Conservation (phyloP, 2,329 filamentous ascomycete species). For the Hirsutella thompsonii region DNA sequence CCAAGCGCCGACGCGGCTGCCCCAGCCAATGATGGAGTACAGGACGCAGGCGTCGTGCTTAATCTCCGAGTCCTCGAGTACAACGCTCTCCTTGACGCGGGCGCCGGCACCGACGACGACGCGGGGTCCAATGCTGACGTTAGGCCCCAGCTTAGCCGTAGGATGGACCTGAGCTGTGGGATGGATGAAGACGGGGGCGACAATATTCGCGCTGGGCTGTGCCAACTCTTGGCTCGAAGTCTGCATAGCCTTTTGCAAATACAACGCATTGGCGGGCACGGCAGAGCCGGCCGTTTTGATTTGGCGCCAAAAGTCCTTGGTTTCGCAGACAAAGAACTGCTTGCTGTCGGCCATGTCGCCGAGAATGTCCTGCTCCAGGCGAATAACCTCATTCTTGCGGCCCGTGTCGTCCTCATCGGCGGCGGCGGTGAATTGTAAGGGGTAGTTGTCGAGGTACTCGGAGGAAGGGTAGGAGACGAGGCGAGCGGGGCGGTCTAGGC, state of each 20-base stretch:
- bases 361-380: slow-evolving; percentile 93
- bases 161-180: slow-evolving; percentile 82
- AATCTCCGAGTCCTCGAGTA: slow-evolving; percentile 88
- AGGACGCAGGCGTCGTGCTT: slow-evolving; percentile 94
- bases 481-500: slow-evolving; percentile 70
- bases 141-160: slow-evolving; percentile 90
- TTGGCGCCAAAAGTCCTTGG: slow-evolving; percentile 98
- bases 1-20: slow-evolving; percentile 93
- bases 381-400: slow-evolving; percentile 73
- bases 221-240: slow-evolving; percentile 65
- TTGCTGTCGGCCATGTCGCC: slow-evolving; percentile 93
- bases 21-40: slow-evolving; percentile 96
- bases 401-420: slow-evolving; percentile 61
- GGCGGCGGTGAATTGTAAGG: slow-evolving; percentile 25
- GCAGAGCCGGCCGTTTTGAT: slow-evolving; percentile 98
- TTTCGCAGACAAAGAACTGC: slow-evolving; percentile 97
- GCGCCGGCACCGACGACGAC: slow-evolving; percentile 74
- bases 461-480: slow-evolving; percentile 92
- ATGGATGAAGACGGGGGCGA: slow-evolving; percentile 91
- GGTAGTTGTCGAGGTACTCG: slow-evolving; percentile 70
- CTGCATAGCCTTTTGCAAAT: slow-evolving; percentile 89
- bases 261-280: slow-evolving; percentile 90
- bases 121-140: slow-evolving; percentile 91
- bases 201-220: slow-evolving; percentile 71
- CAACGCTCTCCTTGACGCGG: slow-evolving; percentile 90